Evolutionary conservation across 2,329 filamentous ascomycete species (phyloP), one percentile per base, ranked within the genome.

Genomic region (Chrysoporthe austroafricana): DNA sequence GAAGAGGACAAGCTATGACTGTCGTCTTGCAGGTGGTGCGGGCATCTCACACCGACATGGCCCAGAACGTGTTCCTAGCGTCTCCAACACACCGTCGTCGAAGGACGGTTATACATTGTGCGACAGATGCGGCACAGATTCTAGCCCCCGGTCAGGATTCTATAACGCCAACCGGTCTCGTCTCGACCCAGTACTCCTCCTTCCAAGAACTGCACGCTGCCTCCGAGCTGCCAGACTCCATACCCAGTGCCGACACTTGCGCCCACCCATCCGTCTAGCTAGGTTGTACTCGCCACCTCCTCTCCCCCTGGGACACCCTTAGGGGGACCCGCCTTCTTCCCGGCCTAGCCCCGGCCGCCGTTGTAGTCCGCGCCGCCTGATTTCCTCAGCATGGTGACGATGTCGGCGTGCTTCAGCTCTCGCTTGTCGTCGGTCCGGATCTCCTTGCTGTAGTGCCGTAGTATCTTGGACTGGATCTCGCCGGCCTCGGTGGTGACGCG

Each of bases 291-390:
- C 39, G 9, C 4, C 11, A 26, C 42, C n/a, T 18, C 18, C 36
- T 6, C 1, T 3, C 34, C 26, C 18, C 16, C 54, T 26, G 26
- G 2, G 26, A 26, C 26, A 26, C 26, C 26, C 26, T 26, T 26
- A 26, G 26, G 26, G 26, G 6, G 6, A 4, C 6, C 18, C 42
- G 5, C 11, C 7, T 60, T 14, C n/a, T 59, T 26, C 6, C 26
- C 26, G 32, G 26, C 54, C 54, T 68, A 88, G 9, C 86, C 88
- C 70, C 88, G 78, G 13, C 86, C 89, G 8, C 89, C 88, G 74
- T 91, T 89, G 83, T 91, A 92, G 77, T 91, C 90, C 18, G 89
- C 89, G 43, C 90, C 90, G 66, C 90, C 90, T 4, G 86, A 88
- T 80, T 86, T 89, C 76, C 89, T 81, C 78, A 91, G 77, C 74